Evolutionary conservation across 306 rosid genomes (phyloP).

Genomic region (Prunus davidiana): DNA sequence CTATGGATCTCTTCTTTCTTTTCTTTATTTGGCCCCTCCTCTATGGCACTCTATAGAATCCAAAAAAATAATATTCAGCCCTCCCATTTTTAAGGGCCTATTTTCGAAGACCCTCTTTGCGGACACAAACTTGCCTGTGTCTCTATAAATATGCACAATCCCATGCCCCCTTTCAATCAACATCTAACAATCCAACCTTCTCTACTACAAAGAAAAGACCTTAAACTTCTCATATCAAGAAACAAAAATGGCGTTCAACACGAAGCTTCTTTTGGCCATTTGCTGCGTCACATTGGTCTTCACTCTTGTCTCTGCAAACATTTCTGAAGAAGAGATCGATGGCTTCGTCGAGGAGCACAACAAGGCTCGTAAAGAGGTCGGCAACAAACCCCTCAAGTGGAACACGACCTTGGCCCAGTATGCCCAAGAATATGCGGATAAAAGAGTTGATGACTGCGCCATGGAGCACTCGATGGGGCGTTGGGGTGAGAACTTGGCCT

Average conservation of each 20-base stretch:
- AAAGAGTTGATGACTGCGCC: constrained; percentile 23
- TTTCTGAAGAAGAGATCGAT: not conserved
- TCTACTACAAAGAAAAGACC: not conserved
- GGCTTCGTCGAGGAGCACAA: not conserved
- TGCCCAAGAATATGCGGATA: constrained; percentile 22
- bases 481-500: constrained; percentile 53
- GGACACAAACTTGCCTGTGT: not conserved
- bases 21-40: too few species aligned
- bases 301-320: not conserved
- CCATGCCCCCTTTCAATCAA: not conserved
- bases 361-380: not conserved
- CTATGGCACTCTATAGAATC: too few species aligned
- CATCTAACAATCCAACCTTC: not conserved
- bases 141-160: not conserved
- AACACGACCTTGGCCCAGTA: not conserved
- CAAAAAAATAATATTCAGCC: too few species aligned
- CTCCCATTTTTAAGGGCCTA: too few species aligned
- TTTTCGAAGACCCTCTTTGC: not conserved
- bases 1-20: too few species aligned
- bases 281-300: not conserved
- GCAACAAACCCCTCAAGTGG: not conserved
- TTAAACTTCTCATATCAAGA: too few species aligned
- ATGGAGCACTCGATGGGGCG: constrained; percentile 58
- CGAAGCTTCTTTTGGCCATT: not conserved
- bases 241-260: not conserved